Evolutionary conservation across 2,329 filamentous ascomycete species (phyloP), one percentile per base, ranked within the genome.

Genomic region (Sclerotinia borealis): DNA sequence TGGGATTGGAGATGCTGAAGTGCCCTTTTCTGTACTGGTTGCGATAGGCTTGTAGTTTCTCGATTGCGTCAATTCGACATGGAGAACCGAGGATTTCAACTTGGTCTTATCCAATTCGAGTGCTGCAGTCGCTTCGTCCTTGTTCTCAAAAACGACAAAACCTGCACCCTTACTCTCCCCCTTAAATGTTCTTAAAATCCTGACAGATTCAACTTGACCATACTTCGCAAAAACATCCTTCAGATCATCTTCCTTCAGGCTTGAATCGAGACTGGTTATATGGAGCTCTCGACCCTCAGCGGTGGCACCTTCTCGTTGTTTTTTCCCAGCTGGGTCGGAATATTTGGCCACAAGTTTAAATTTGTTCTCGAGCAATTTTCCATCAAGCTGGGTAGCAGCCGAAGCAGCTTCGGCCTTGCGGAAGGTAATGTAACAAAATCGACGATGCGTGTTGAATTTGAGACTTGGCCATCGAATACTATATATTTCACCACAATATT

Each of bases 341-440:
- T 96, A 91, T 76, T 92, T 92, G 10, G 86, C 90, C 47, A 87
- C 77, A 0, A 99, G 81, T 68, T 83, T 86, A 69, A 87, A 87
- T 34, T 84, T 83, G 31, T 85, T 85, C 29, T 88, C 89, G 0
- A 96, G 76, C 27, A 86, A 74, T 63, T 82, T 87, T 31, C 89
- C 89, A 72, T 97, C 83, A 55, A 96, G 83, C 64, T 85, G 78
- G 0, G 87, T 88, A 1, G 93, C 93, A 55, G 84, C 85, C 45
- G 85, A 81, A 0, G 92, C 91, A 59, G 85, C 83, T n/a, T 82
- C 81, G 3, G 83, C 76, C 37, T 86, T 85, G 54, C 86, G 83
- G 74, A 97, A 97, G n/a, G 96, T 91, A 8, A 97, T 82, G 75
- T 99, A 99, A 79, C 93, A 97, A 78, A 99, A 99, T 29, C 95